Evolutionary conservation across 768 basidiomycete genomes (phyloP).

Genomic region (Postia placenta): DNA sequence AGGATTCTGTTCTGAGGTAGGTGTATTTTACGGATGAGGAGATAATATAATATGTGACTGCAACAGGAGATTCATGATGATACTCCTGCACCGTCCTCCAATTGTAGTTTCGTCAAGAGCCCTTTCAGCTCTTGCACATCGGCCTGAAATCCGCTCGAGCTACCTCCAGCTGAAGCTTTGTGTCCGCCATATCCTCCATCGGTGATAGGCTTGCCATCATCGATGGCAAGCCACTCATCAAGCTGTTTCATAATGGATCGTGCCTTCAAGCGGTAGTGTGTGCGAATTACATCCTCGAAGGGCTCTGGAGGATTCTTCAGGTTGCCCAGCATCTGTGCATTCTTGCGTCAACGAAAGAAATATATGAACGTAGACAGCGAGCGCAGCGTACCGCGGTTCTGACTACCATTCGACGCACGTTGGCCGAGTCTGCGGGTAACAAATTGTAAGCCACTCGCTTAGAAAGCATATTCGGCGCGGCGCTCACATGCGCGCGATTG

Average conservation of each 20-base stretch:
- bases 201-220: conserved; percentile 56
- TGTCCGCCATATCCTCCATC: conserved; percentile 47
- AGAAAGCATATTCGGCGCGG: not conserved
- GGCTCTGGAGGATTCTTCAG: conserved; percentile 78
- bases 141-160: conserved; percentile 55
- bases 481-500: conserved; percentile 70
- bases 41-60: no score
- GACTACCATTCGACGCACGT: conserved; percentile 89
- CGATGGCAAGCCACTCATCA: conserved; percentile 68
- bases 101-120: conserved; percentile 38
- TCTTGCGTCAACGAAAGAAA: no score
- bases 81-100: conserved; percentile 7
- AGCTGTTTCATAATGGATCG: conserved; percentile 63
- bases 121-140: conserved; percentile 71
- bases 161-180: conserved; percentile 33
- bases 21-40: no score
- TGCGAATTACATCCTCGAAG: conserved; percentile 81
- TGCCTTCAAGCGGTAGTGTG: conserved; percentile 87
- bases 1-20: no score
- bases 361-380: not conserved
- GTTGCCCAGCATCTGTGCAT: conserved; percentile 80
- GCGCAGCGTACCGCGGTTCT: conserved; percentile 63
- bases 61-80: not conserved
- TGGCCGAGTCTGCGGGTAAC: conserved; percentile 74
- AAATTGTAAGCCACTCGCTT: not conserved